These are phyloP conservation scores for Fusarium oligoseptatum DNA, from an alignment of 2,329 filamentous ascomycete genomes.

Conservation along the genomic window DNA sequence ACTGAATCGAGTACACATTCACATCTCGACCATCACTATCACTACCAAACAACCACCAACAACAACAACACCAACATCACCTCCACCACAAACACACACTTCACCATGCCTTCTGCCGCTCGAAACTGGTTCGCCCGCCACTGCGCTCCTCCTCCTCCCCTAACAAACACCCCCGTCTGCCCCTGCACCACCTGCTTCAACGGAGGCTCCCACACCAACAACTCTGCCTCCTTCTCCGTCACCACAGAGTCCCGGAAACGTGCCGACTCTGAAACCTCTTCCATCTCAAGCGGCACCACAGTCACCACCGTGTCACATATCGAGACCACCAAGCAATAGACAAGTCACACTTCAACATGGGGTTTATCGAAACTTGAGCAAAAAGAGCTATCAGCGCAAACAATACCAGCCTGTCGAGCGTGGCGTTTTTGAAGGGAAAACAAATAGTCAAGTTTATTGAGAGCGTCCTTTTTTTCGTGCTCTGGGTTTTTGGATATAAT, in stretches of 20 bases:
- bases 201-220: conserved; percentile 35
- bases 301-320: conserved; percentile 38
- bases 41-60: neutral
- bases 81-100: neutral
- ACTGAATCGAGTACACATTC: neutral
- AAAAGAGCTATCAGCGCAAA: neutral
- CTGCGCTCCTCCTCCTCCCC: conserved; percentile 55
- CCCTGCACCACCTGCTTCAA: conserved; percentile 55
- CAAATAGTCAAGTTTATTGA: conserved; percentile 12
- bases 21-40: neutral
- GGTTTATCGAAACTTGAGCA: neutral
- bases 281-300: conserved; percentile 41
- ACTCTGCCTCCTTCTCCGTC: conserved; percentile 28
- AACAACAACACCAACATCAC: neutral
- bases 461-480: neutral
- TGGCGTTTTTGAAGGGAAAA: conserved; percentile 37
- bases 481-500: neutral
- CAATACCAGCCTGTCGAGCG: conserved; percentile 7
- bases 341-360: neutral
- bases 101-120: conserved; percentile 48
- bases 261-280: conserved; percentile 41
- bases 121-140: conserved; percentile 57
- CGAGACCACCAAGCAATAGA: conserved; percentile 42
- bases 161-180: conserved; percentile 51
- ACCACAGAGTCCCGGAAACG: conserved; percentile 2